Conservation (phyloP, 108 stramenopile species). For the Nitzschia inconspicua region DNA sequence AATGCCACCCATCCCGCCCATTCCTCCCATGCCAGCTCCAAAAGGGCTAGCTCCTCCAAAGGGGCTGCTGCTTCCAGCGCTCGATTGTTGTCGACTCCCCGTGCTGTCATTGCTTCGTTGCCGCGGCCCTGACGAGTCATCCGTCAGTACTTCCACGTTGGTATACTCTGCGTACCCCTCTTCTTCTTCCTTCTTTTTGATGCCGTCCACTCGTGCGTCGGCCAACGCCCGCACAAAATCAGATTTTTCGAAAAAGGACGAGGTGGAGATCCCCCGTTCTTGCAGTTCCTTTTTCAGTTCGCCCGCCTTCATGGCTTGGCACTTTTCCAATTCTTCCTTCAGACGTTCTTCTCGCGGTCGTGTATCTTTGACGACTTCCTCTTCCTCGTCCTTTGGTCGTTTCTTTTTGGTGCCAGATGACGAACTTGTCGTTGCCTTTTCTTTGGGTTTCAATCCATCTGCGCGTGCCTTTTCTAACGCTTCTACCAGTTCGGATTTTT, state of each 20-base stretch:
- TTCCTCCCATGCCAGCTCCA: slow-evolving; percentile 39
- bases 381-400: background rate
- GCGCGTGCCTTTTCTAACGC: slow-evolving; percentile 62
- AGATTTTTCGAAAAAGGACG: slow-evolving; percentile 72
- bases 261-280: slow-evolving; percentile 63
- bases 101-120: background rate
- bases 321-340: slow-evolving; percentile 58
- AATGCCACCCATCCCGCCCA: slow-evolving; percentile 70
- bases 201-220: slow-evolving; percentile 55
- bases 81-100: slow-evolving; percentile 1
- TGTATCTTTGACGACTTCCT: slow-evolving; percentile 2
- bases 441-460: slow-evolving; percentile 57
- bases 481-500: slow-evolving; percentile 70
- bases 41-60: slow-evolving; percentile 39
- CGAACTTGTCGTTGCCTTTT: slow-evolving; percentile 5
- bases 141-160: slow-evolving; percentile 83
- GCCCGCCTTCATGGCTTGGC: slow-evolving; percentile 49
- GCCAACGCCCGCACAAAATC: slow-evolving; percentile 75
- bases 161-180: slow-evolving; percentile 66
- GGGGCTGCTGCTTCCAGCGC: slow-evolving; percentile 28
- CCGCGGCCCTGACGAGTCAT: slow-evolving; percentile 19
- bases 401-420: slow-evolving; percentile 11
- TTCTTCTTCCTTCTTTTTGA: slow-evolving; percentile 33
- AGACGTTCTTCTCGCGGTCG: slow-evolving; percentile 48
- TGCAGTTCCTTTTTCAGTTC: slow-evolving; percentile 69